Evolutionary conservation across 257 asterid species (phyloP).

Genomic region (Linaria vulgaris): DNA sequence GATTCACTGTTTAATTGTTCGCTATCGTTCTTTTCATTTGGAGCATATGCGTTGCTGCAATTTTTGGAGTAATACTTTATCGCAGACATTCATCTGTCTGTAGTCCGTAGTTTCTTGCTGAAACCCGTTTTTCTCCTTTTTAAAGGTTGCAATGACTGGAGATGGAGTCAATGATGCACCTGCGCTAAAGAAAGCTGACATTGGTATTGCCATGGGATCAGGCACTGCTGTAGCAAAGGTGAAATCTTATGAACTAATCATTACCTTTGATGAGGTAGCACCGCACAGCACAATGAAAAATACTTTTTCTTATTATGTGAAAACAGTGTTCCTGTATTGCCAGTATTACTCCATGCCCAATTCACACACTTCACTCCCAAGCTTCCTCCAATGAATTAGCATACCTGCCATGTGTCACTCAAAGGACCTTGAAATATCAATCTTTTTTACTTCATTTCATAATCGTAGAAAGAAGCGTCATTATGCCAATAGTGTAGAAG

Average conservation of each 20-base stretch:
- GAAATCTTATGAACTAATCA: slow-evolving; percentile 18
- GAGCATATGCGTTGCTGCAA: background rate
- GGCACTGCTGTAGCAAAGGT: slow-evolving; percentile 99
- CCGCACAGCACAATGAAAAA: background rate
- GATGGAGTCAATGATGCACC: slow-evolving; percentile 99
- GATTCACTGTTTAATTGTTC: background rate
- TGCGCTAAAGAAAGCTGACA: slow-evolving; percentile 95
- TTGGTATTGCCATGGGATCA: slow-evolving; percentile 99
- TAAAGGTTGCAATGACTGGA: slow-evolving; percentile 99
- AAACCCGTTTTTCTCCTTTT: slow-evolving; percentile 23
- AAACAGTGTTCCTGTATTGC: background rate
- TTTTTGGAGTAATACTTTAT: slow-evolving; percentile 11
- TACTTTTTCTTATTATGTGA: background rate
- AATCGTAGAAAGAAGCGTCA: slow-evolving; percentile 7
- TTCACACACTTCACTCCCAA: background rate
- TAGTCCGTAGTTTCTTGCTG: slow-evolving; percentile 8
- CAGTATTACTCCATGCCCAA: background rate
- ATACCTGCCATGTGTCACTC: background rate
- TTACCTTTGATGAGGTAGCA: slow-evolving; percentile 2
- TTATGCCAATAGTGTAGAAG: background rate
- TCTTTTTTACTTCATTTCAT: background rate
- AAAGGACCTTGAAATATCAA: background rate
- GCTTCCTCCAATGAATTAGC: too few species aligned
- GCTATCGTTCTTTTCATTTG: background rate
- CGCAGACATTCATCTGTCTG: background rate